Conservation (phyloP, 164 flowering plant genomes). For the Buxus sempervirens region DNA sequence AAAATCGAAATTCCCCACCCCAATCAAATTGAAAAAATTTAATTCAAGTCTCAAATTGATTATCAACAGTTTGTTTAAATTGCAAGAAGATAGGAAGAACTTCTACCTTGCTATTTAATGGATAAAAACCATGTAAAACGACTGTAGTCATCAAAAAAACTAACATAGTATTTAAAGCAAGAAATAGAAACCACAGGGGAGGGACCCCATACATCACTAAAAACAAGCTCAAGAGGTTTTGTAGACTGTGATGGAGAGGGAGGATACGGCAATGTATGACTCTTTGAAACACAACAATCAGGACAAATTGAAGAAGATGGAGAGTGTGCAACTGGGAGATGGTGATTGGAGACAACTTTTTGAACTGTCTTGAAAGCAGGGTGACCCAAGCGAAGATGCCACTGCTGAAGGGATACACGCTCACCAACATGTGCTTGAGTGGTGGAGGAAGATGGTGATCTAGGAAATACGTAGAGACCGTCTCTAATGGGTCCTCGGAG, state of each 20-base stretch:
- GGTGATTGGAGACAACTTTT: not conserved
- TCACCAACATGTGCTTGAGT: not conserved
- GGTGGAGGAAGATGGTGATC: not conserved
- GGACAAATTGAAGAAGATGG: not conserved
- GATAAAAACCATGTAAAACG: not conserved
- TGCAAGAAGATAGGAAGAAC: not conserved
- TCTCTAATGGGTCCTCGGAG: not conserved
- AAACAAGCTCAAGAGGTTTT: not conserved
- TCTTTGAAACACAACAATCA: not conserved
- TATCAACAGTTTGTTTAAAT: not conserved
- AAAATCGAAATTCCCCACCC: too few relatives aligned
- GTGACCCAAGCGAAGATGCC: not conserved
- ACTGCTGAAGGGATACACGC: not conserved
- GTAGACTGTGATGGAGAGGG: not conserved
- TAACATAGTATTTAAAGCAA: not conserved
- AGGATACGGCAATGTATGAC: not conserved
- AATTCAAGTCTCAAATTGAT: not conserved
- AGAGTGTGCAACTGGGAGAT: not conserved
- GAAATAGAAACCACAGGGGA: not conserved
- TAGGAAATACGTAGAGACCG: not conserved
- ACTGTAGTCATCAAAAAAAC: not conserved
- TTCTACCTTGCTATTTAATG: not conserved
- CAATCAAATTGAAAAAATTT: too few relatives aligned
- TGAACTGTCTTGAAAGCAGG: not conserved
- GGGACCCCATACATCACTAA: not conserved